These are phyloP conservation scores for Hirschfeldia incana DNA, from an alignment of 345 rosid species.

Conservation along the genomic window DNA sequence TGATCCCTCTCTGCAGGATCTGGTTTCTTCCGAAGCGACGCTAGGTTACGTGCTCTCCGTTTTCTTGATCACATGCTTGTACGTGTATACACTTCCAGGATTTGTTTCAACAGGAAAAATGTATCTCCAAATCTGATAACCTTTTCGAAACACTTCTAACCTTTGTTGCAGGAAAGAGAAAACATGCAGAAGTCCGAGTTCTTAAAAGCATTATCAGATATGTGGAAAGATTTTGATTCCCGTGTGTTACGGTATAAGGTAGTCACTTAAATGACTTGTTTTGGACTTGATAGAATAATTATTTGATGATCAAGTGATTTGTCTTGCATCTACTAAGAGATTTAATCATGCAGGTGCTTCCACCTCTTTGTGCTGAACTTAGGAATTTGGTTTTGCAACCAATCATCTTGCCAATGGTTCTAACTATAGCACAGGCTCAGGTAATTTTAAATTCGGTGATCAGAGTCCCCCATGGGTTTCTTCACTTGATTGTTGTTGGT, in stretches of 20 bases:
- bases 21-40: conserved; percentile 79
- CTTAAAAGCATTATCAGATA: conserved; percentile 91
- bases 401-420: conserved; percentile 93
- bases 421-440: conserved; percentile 95
- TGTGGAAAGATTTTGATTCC: conserved; percentile 98
- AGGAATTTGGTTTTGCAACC: conserved; percentile 98
- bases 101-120: conserved; percentile 8
- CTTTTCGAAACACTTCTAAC: background rate
- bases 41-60: conserved; percentile 98
- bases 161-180: conserved; percentile 76
- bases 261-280: conserved; percentile 17
- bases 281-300: conserved; percentile 2
- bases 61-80: conserved; percentile 99
- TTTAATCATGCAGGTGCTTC: conserved; percentile 73
- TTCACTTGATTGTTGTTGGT: conserved; percentile 10
- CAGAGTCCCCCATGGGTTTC: background rate
- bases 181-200: conserved; percentile 99
- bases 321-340: conserved; percentile 18
- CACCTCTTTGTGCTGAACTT: conserved; percentile 97
- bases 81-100: conserved; percentile 40
- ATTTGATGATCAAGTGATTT: background rate
- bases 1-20: conserved; percentile 61
- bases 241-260: conserved; percentile 99
- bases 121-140: conserved; percentile 9
- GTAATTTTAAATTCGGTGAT: conserved; percentile 36